These are phyloP conservation scores for Cutaneotrichosporon arboriforme DNA, from an alignment of 1,284 basidiomycete genomes.

Conservation along the genomic window DNA sequence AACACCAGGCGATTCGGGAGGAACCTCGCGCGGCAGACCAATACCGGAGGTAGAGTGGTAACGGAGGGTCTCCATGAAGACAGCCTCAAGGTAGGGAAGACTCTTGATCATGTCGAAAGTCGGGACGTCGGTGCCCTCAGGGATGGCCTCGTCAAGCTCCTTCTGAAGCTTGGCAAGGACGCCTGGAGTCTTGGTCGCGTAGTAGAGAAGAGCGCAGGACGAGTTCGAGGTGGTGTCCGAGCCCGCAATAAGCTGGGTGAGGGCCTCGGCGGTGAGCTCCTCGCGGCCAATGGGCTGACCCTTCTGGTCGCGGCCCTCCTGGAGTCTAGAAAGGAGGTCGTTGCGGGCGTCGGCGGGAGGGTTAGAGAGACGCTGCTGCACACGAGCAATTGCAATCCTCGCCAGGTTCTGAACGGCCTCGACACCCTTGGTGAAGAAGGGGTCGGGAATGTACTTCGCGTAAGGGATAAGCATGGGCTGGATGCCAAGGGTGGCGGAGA, in stretches of 20 bases:
- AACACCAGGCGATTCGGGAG: constrained; percentile 35
- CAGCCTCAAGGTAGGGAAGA: constrained; percentile 69
- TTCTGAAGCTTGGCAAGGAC: constrained; percentile 66
- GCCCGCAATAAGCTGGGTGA: constrained; percentile 79
- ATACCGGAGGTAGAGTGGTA: constrained; percentile 68
- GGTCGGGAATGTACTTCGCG: constrained; percentile 57
- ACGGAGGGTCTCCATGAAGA: constrained; percentile 75
- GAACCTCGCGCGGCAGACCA: constrained; percentile 72
- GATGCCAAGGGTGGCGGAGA: constrained; percentile 73
- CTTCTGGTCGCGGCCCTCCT: constrained; percentile 67
- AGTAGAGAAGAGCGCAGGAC: constrained; percentile 76
- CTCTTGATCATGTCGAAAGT: constrained; percentile 58
- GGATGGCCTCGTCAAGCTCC: constrained; percentile 72
- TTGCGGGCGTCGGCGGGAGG: constrained; percentile 55
- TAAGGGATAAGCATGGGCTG: constrained; percentile 60
- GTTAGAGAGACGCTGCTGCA: constrained; percentile 63
- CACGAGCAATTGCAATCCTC: constrained; percentile 75
- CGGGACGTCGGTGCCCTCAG: constrained; percentile 56
- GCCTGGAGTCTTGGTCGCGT: constrained; percentile 63
- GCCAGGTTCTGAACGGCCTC: constrained; percentile 67
- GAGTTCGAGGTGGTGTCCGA: constrained; percentile 61
- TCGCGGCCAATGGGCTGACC: constrained; percentile 52
- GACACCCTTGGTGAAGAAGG: constrained; percentile 66
- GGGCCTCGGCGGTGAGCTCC: constrained; percentile 79
- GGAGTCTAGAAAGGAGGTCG: constrained; percentile 74